Evolutionary conservation across 2,329 filamentous ascomycete species (phyloP).

Genomic region (Cryphonectria japonica): DNA sequence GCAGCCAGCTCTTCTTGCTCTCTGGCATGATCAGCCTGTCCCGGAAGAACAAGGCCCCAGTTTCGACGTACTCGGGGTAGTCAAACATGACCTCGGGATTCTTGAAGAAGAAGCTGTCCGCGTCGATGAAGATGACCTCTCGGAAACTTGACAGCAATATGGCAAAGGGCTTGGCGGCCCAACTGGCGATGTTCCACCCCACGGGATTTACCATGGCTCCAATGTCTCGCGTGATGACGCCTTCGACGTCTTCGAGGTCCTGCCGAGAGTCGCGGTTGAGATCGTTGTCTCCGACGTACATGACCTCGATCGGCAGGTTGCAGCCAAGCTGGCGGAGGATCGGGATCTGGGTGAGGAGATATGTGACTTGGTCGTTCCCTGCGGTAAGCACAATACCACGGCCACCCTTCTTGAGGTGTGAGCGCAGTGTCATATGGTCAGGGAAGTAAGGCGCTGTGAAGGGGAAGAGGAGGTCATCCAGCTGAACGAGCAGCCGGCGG

Average conservation of each 20-base stretch:
- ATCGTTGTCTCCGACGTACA: constrained; percentile 49
- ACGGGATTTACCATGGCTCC: constrained; percentile 48
- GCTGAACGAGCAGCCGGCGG: constrained; percentile 43
- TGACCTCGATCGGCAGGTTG: constrained; percentile 43
- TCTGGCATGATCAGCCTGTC: constrained; percentile 48
- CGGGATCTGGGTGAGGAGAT: constrained; percentile 47
- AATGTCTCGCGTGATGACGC: constrained; percentile 49
- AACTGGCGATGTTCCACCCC: constrained; percentile 49
- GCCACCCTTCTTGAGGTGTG: constrained; percentile 46
- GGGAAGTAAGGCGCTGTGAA: constrained; percentile 47
- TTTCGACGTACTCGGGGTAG: constrained; percentile 45
- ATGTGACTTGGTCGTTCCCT: constrained; percentile 47
- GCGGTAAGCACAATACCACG: constrained; percentile 49
- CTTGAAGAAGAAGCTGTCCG: constrained; percentile 48
- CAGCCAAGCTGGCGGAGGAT: constrained; percentile 43
- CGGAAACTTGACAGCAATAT: constrained; percentile 51
- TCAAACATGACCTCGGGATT: constrained; percentile 48
- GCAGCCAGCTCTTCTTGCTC: constrained; percentile 43
- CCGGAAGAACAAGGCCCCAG: constrained; percentile 51
- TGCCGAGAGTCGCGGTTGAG: constrained; percentile 46
- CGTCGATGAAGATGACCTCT: constrained; percentile 52
- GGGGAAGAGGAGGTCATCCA: constrained; percentile 44
- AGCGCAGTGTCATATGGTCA: constrained; percentile 48
- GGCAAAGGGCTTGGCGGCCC: constrained; percentile 52
- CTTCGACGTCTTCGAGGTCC: constrained; percentile 46